Evolutionary conservation across 805 yeast genomes (phyloP).

Genomic region (Yamadazyma takamatsuzukensis): DNA sequence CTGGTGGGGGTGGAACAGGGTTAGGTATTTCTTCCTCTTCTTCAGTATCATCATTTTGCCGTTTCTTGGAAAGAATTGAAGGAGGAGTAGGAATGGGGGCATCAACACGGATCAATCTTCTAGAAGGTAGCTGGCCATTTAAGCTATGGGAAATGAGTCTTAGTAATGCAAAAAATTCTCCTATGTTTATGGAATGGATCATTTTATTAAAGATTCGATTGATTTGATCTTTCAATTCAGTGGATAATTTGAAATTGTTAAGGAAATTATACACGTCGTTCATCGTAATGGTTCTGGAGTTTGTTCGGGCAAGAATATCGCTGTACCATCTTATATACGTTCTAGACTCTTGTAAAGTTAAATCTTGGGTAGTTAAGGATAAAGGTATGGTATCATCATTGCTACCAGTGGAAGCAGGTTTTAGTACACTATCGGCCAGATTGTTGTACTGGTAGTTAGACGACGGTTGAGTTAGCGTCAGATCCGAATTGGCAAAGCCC

Average conservation of each 20-base stretch:
- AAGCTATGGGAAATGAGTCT: constrained; percentile 75
- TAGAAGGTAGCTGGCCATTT: constrained; percentile 48
- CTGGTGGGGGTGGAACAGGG: no score
- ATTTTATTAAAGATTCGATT: constrained; percentile 48
- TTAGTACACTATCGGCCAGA: constrained; percentile 8
- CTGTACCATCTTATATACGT: constrained; percentile 94
- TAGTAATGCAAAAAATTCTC: constrained; percentile 85
- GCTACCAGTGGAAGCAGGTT: constrained; percentile 3
- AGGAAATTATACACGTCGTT: constrained; percentile 78
- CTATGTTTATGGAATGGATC: constrained; percentile 65
- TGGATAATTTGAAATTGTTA: constrained; percentile 66
- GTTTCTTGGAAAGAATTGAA: constrained; percentile 64
- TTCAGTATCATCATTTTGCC: constrained; percentile 45
- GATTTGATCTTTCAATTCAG: constrained; percentile 48
- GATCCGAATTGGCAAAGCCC: constrained; percentile 11
- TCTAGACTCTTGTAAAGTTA: constrained; percentile 73
- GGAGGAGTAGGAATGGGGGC: constrained; percentile 79
- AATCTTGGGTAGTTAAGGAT: constrained; percentile 61
- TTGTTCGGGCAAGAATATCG: constrained; percentile 70
- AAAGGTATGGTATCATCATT: constrained; percentile 51
- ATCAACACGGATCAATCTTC: constrained; percentile 47
- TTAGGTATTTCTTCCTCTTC: constrained; percentile 12
- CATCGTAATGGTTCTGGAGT: constrained; percentile 61
- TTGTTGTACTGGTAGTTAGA: constrained; percentile 2
- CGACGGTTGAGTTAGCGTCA: constrained; percentile 5